Evolutionary conservation across 208 protist genomes (phyloP), one percentile per base, ranked within the genome.

Genomic region (Trypanosoma grayi): DNA sequence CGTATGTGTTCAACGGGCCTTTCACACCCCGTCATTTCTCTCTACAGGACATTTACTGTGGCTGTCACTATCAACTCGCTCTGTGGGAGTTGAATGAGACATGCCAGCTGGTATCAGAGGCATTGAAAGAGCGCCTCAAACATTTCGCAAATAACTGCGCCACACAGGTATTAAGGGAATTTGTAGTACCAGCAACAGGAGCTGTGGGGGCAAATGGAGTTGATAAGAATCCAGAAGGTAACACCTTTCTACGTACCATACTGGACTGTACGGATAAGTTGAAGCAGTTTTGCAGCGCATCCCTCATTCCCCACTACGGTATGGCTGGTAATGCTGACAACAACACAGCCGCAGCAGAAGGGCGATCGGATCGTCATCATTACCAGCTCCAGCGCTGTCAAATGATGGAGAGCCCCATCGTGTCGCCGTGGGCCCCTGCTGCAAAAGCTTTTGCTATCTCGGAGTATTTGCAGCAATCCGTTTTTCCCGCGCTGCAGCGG

Each of bases 351-450:
- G 22, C 7, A 11, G 34, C 13, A 30, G 25, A 16, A 45, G 31
- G 5, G 3, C 8, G 34, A 24, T 24, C 8, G 20, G 36, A 24
- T 8, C 11, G 53, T 13, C 6, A 25, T 10, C 22, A 14, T 54
- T 20, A 30, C 20, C 10, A 40, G 10, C 14, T n/a, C n/a, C 10
- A 30, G 1, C 8, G 8, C 4, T 65, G 8, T 50, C 46, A 48
- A 16, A 67, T 57, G 48, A 24, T 59, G 31, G 60, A 67, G 24
- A 67, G 60, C 37, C 60, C 60, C 33, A 36, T 67, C 50, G 36
- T 60, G 22, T 44, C 41, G 27, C 13, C 51, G 4, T 58, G 37
- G 50, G 25, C 41, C 28, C 51, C 30, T 8, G 28, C 18, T 14
- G 60, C 60, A 0, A 67, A 67, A 27, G 51, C 25, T 16, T 33